Conservation (phyloP, 106 monocot genomes). For the Alisma plantagoaquatica region DNA sequence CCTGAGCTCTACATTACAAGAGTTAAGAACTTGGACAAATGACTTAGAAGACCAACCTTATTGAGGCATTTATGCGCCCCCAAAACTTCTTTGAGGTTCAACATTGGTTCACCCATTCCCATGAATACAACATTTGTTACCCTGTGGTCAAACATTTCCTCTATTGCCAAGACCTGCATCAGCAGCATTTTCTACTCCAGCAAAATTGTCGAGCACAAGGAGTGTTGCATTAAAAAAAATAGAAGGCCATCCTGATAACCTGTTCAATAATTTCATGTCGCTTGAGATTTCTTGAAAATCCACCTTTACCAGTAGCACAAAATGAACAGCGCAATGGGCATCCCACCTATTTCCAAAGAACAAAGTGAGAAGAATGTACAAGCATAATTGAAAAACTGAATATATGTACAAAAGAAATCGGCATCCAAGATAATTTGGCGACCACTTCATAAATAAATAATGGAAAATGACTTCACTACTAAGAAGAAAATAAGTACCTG, state of each 20-base stretch:
- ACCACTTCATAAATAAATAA: too few relatives aligned
- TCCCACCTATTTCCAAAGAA: too few relatives aligned
- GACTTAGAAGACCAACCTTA: constrained; percentile 39
- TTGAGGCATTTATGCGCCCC: constrained; percentile 88
- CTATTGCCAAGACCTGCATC: constrained; percentile 77
- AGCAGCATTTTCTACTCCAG: not conserved
- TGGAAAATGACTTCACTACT: too few relatives aligned
- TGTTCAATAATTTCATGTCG: constrained; percentile 93
- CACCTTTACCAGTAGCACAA: constrained; percentile 97
- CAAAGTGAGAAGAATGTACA: too few relatives aligned
- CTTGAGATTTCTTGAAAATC: constrained; percentile 78
- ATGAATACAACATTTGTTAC: constrained; percentile 97
- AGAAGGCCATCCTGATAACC: constrained; percentile 22
- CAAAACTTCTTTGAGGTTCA: constrained; percentile 84
- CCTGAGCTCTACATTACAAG: too few relatives aligned
- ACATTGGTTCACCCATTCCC: constrained; percentile 99
- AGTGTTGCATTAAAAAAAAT: not conserved
- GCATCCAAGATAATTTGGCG: too few relatives aligned
- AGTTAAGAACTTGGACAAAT: too few relatives aligned
- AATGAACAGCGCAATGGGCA: constrained; percentile 88
- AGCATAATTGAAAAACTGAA: too few relatives aligned
- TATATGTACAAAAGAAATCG: too few relatives aligned
- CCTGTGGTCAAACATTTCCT: constrained; percentile 85
- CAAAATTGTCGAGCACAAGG: not conserved
- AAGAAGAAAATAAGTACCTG: too few relatives aligned